Evolutionary conservation across 352 stramenopile species (phyloP).

Genomic region (Pythium plurisporium): DNA sequence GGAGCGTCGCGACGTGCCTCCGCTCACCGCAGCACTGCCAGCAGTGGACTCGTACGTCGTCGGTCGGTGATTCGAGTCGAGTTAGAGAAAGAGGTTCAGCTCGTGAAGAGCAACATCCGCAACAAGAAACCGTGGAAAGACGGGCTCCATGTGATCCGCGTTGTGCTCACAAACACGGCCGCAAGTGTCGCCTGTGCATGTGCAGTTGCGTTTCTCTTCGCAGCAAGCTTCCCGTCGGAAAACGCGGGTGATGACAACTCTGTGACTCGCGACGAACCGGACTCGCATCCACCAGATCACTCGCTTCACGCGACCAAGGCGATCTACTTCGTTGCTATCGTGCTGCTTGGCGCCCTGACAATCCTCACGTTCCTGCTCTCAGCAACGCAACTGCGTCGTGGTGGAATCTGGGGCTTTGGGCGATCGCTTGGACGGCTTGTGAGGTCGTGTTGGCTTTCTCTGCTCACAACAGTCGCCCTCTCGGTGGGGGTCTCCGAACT

Average conservation of each 20-base stretch:
- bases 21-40: neutral
- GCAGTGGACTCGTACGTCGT: neutral
- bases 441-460: neutral
- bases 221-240: neutral
- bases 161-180: constrained; percentile 16
- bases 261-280: neutral
- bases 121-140: constrained; percentile 24
- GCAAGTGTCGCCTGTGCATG: neutral
- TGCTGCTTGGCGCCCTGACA: neutral
- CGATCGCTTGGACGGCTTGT: neutral
- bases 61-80: constrained; percentile 18
- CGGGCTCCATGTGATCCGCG: constrained; percentile 23
- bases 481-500: neutral
- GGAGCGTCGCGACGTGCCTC: neutral
- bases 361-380: neutral
- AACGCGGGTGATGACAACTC: neutral
- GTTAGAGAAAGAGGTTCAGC: constrained; percentile 24
- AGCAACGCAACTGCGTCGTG: neutral
- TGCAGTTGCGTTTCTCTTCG: neutral
- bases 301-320: neutral
- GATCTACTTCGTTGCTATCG: neutral
- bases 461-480: neutral
- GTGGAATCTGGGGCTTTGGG: neutral
- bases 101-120: constrained; percentile 26
- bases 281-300: too few relatives aligned